Evolutionary conservation across 108 stramenopile genomes (phyloP), one percentile per base, ranked within the genome.

Genomic region (Nitzschia putrida): DNA sequence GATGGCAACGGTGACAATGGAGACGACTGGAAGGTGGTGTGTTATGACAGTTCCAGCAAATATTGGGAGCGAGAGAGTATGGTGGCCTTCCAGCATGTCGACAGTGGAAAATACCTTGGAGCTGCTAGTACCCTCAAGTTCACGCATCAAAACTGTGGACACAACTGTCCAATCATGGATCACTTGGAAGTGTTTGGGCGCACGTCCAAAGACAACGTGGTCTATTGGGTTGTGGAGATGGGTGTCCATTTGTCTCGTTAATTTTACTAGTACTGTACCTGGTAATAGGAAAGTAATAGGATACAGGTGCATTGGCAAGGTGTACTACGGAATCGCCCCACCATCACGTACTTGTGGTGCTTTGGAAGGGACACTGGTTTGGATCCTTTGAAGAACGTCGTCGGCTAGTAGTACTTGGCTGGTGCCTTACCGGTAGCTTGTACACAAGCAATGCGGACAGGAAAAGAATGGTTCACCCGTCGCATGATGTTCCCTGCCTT

Each of bases 91-190:
- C 65, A 75, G 44, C 89, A 88, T 58, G 76, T 74, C 13, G 89
- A 88, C 52, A 88, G 88, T 0, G 18, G 45, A 0, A 72, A 78
- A 47, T 90, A 73, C 63, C 66, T 94, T 5, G 90, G 88, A 0
- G 84, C 85, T 0, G 72, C 77, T 11, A 65, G 64, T 0, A 77
- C 75, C 10, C 76, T 84, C 37, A 85, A 88, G 64, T 94, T 90
- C 56, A 82, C 74, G 11, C 78, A 84, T 40, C 72, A 79, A 29
- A 94, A 89, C 61, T 94, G 93, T 70, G 92, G 92, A 26, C 68
- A 85, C 58, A 64, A 82, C n/a, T 94, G 93, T 69, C 90, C 93
- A 0, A 91, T 94, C 49, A 51, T 94, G 77, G 82, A 89, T 70
- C 85, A 94, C 66, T 50, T 90, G 49, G 93, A 94, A 71, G 84